Evolutionary conservation across 306 rosid species (phyloP), one percentile per base, ranked within the genome.

Genomic region (Cicer judaicum): DNA sequence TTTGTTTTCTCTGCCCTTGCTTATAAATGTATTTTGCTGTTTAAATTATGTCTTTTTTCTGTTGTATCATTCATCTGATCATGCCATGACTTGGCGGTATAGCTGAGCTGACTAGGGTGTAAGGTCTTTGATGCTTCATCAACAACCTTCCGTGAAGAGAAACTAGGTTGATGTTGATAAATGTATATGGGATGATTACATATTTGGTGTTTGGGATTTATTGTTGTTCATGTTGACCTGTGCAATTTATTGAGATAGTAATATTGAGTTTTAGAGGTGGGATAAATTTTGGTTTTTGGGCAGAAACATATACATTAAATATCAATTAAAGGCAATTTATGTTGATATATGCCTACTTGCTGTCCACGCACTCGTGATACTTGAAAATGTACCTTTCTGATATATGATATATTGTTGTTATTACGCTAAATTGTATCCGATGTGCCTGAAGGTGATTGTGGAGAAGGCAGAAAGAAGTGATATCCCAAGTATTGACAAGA

Each of bases 381-480:
- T 41, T 61, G 39, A 49, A 73, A 74, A 68, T 76, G 43, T 42
- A 64, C 15, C 0, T 55, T 42, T 10, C 9, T 75, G 73, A 41
- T 70, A 59, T 24, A 64, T 79, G 68, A 16, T 75, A 57, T 15
- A 67, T 53, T 53, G 12, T 72, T 44, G 62, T 60, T 78, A 60
- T 70, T 40, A 18, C 68, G 19, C 80, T 82, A 39, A 72, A 63
- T 73, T 74, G 60, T 60, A 69, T 74, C 66, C 42, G 21, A 67
- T 77, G 41, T 87, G 67, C 29, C 79, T 87, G 56, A 66, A 93
- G 98, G 98, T 93, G 83, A 93, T 93, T 63, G 98, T 93, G 82
- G 98, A 93, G 86, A 93, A 88, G 82, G 95, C 92, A n/a, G 98
- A 93, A 81, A 89, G 89, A 85, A 90, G 97, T 88, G 98, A 93